Evolutionary conservation across 2,329 filamentous ascomycete species (phyloP).

Genomic region (Aspergillus sp.): DNA sequence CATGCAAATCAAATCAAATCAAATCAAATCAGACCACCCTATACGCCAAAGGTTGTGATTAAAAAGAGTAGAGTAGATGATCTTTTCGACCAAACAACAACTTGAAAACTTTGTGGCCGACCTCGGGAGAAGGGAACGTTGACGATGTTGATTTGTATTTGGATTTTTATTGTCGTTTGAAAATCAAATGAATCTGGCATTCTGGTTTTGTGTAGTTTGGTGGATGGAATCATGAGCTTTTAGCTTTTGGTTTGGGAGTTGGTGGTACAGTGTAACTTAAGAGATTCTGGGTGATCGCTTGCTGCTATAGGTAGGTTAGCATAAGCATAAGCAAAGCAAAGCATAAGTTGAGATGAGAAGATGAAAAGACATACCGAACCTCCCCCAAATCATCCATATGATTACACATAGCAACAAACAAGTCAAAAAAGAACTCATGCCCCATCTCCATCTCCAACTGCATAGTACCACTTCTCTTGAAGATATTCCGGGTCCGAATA

Average conservation of each 20-base stretch:
- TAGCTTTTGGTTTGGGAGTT: slow-evolving; percentile 4
- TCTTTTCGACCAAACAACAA: too few relatives aligned
- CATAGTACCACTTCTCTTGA: slow-evolving; percentile 98
- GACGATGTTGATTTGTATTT: too few relatives aligned
- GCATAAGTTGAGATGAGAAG: slow-evolving; percentile 8
- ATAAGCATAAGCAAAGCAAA: slow-evolving; percentile 7
- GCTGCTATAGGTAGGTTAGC: slow-evolving; percentile 37
- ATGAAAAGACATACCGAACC: slow-evolving; percentile 57
- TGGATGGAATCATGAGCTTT: background rate
- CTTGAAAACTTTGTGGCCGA: too few relatives aligned
- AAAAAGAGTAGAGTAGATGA: too few relatives aligned
- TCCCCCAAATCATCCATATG: slow-evolving; percentile 95
- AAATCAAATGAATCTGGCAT: too few relatives aligned
- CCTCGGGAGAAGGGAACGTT: too few relatives aligned
- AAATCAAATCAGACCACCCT: too few relatives aligned
- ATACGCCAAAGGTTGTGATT: too few relatives aligned
- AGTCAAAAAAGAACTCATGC: slow-evolving; percentile 93
- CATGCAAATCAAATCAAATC: too few relatives aligned
- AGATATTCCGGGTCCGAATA: slow-evolving; percentile 94
- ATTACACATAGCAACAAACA: slow-evolving; percentile 98
- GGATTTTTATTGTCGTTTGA: too few relatives aligned
- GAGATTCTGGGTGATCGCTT: slow-evolving; percentile 51
- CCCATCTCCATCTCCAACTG: slow-evolving; percentile 97
- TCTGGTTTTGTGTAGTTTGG: too few relatives aligned
- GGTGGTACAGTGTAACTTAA: slow-evolving; percentile 34